Percentiles rank a stretch among this genome's conserved stretches.
phyloP scores from a whole-genome alignment of 257 asterid species.

The Buddleja alternifolia region DNA sequence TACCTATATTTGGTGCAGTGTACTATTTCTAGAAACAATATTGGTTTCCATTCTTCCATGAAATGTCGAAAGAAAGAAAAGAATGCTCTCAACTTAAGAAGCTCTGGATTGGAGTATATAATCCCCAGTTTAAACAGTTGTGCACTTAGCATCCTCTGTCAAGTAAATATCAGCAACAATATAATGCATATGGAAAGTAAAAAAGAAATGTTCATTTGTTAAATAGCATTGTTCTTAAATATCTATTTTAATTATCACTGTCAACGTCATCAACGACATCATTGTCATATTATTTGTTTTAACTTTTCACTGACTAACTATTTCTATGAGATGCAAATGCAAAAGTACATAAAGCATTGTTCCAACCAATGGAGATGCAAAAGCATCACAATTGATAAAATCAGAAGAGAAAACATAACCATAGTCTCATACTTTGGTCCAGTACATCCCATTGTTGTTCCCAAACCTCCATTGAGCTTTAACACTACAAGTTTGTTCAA shows the following conservation, averaged over 20 bases:
- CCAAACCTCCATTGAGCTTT: slow-evolving; percentile 99
- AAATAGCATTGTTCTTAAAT: neutral
- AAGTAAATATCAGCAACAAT: neutral
- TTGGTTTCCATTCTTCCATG: neutral
- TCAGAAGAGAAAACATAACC: neutral
- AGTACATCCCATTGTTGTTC: slow-evolving; percentile 99
- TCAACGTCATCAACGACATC: slow-evolving; percentile 9
- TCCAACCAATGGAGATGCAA: neutral
- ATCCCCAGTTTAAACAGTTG: neutral
- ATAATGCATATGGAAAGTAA: neutral
- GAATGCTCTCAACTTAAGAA: neutral
- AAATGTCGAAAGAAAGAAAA: neutral
- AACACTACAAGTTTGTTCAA: slow-evolving; percentile 92
- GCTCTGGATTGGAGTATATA: neutral
- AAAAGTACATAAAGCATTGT: neutral
- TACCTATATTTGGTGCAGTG: neutral
- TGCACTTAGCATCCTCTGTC: neutral
- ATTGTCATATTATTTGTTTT: slow-evolving; percentile 1
- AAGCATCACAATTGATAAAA: slow-evolving; percentile 30
- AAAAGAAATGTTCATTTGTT: no score
- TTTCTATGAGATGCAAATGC: slow-evolving; percentile 20
- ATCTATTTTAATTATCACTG: neutral
- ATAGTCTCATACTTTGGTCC: slow-evolving; percentile 84
- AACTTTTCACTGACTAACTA: slow-evolving; percentile 17
- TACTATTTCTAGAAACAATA: neutral